These are phyloP conservation scores for Melaleuca quinquenervia DNA, from an alignment of 345 rosid genomes.

Conservation along the genomic window DNA sequence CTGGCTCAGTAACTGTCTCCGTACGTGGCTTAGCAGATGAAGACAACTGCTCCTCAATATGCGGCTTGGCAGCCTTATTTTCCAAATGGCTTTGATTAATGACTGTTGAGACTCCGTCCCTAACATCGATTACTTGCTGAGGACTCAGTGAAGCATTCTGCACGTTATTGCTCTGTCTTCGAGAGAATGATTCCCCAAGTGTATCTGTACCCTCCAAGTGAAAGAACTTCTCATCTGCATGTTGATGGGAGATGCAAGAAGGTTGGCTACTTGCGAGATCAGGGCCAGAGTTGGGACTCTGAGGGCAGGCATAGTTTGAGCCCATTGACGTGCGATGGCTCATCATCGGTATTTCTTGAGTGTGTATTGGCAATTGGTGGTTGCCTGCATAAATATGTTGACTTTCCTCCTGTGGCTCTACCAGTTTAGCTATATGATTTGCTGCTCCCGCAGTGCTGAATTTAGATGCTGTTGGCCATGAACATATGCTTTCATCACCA, in stretches of 20 bases:
- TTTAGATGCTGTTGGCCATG: slow-evolving; percentile 30
- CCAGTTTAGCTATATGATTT: slow-evolving; percentile 6
- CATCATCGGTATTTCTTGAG: slow-evolving; percentile 7
- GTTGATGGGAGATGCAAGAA: slow-evolving; percentile 8
- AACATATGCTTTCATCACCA: slow-evolving; percentile 33
- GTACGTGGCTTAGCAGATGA: slow-evolving; percentile 7
- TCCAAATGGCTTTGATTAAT: slow-evolving; percentile 9
- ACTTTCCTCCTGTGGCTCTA: slow-evolving; percentile 9
- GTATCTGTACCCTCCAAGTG: slow-evolving; percentile 3
- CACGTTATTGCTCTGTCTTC: slow-evolving; percentile 10
- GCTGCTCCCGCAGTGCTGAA: slow-evolving; percentile 13
- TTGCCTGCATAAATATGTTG: slow-evolving; percentile 5
- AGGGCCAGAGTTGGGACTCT: slow-evolving; percentile 6
- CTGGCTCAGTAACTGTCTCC: slow-evolving; percentile 15
- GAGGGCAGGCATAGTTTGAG: slow-evolving; percentile 12
- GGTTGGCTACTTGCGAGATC: slow-evolving; percentile 7
- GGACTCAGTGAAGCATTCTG: slow-evolving; percentile 13
- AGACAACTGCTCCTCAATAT: slow-evolving; percentile 20
- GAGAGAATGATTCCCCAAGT: slow-evolving; percentile 7
- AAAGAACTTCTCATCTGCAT: slow-evolving; percentile 16
- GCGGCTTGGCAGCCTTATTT: slow-evolving; percentile 17
- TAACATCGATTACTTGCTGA: slow-evolving; percentile 8
- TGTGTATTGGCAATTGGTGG: slow-evolving; percentile 7
- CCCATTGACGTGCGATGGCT: slow-evolving; percentile 6
- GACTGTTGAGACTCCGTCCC: slow-evolving; percentile 12